Base-by-base conservation (phyloP, 2,329 filamentous ascomycete species). In the Chrysoporthe deuterocubensis region DNA sequence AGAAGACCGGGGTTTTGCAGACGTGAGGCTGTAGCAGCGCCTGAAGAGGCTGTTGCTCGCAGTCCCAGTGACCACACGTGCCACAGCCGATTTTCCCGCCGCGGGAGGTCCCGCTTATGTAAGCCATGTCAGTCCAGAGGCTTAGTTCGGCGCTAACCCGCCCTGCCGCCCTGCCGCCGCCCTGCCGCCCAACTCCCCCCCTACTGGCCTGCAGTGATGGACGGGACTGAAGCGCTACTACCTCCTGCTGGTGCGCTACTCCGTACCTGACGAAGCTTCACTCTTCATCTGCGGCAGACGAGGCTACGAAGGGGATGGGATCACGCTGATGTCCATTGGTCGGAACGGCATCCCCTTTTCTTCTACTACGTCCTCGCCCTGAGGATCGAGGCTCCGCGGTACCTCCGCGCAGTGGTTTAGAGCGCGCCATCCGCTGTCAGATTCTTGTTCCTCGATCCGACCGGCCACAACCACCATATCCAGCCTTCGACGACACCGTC, bases 351-450 rank as follows among this genome's bases (percentile, higher is more conserved):
- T 46, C 16, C 18, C 56, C 54, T 59, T 9, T 42, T 37, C 42
- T n/a, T 54, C 43, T 62, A 9, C 37, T 34, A 16, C 59, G 43
- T 40, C 16, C 4, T 11, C 37, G 46, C 21, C 32, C 40, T 34
- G 32, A 59, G 26, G 40, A 57, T 52, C 52, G 52, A 62, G 58
- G 62, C 59, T 42, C 32, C 42, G 62, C 52, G 18, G 14, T 21
- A 21, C 16, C 32, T 16, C 11, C 14, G 34, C 16, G 56, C 56
- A n/a, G 44, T 40, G 56, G 46, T 59, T 50, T 50, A 60, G 61
- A 61, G 74, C 73, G 72, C 73, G 72, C 73, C n/a, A 75, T 70
- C 34, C 74, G 66, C 70, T 75, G 18, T 66, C 65, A 76, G 71
- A 69, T 61, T 73, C 72, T 73, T 77, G 61, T 69, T 70, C 73